A percentile compares a stretch with the other conserved stretches of the same genome.
Conservation (phyloP, 2,329 filamentous ascomycete species). For the Trichophyton equinum region DNA sequence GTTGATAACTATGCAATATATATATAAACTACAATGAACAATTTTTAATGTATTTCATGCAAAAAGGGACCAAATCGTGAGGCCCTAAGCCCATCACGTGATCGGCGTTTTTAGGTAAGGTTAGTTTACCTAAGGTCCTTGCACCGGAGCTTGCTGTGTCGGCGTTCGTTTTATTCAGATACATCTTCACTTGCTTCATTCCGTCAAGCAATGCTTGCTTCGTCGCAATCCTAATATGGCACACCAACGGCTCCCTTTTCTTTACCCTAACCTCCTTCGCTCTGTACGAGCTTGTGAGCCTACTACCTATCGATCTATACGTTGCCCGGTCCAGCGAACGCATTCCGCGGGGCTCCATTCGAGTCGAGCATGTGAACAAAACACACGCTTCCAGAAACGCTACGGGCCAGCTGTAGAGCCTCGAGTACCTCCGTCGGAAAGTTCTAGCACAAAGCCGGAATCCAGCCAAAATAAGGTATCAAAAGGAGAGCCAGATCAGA, state of each 20-base stretch:
- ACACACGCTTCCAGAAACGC: constrained; percentile 32
- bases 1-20: background rate
- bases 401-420: constrained; percentile 36
- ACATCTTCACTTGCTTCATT: background rate
- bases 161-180: background rate
- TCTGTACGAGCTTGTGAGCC: constrained; percentile 39
- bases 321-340: constrained; percentile 19
- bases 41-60: background rate
- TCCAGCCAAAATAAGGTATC: constrained; percentile 6
- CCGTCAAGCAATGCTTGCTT: background rate
- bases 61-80: no score
- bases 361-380: constrained; percentile 21
- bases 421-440: constrained; percentile 27
- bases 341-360: constrained; percentile 26
- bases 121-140: no score
- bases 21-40: background rate
- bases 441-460: constrained; percentile 18
- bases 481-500: background rate
- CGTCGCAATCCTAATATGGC: constrained; percentile 40
- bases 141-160: background rate
- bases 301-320: constrained; percentile 32
- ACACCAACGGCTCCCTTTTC: constrained; percentile 50
- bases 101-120: background rate
- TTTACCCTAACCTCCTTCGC: constrained; percentile 56
- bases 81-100: background rate